A percentile compares a stretch with the other conserved stretches of the same genome.
Evolutionary conservation across 2,329 filamentous ascomycete genomes (phyloP).

Genomic region (Fusarium stilboides): DNA sequence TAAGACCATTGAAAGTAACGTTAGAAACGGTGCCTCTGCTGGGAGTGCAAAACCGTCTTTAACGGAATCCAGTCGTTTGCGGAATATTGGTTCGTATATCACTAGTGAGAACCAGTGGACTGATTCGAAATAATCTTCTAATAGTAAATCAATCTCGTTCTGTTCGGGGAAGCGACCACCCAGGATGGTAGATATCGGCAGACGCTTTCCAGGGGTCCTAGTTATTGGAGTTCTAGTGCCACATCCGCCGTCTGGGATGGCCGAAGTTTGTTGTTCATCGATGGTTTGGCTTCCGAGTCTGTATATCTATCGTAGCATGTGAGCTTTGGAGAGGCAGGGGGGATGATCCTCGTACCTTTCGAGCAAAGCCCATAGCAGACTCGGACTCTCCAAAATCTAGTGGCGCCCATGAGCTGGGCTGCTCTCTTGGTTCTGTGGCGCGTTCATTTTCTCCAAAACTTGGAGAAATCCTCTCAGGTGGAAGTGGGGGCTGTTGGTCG

Average conservation of each 20-base stretch:
- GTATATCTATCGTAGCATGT: not conserved
- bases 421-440: not conserved
- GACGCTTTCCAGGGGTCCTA: not conserved
- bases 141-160: not conserved
- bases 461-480: not conserved
- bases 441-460: not conserved
- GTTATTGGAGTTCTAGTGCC: not conserved
- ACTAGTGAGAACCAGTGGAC: slow-evolving; percentile 1
- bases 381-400: not conserved
- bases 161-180: not conserved
- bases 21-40: not conserved
- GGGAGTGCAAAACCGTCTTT: not conserved
- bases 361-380: slow-evolving; percentile 2
- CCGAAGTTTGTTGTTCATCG: not conserved
- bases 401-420: not conserved
- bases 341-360: not conserved
- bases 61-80: not conserved
- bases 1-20: not conserved
- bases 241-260: not conserved
- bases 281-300: slow-evolving; percentile 1
- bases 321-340: not conserved
- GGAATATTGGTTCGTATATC: not conserved
- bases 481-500: not conserved
- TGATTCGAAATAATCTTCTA: slow-evolving; percentile 1
- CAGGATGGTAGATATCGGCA: not conserved